A percentile compares a stretch with the other conserved stretches of the same genome.
phyloP scores from a whole-genome alignment of 495 filamentous ascomycete genomes.

The Opeltia flavorubescens region DNA sequence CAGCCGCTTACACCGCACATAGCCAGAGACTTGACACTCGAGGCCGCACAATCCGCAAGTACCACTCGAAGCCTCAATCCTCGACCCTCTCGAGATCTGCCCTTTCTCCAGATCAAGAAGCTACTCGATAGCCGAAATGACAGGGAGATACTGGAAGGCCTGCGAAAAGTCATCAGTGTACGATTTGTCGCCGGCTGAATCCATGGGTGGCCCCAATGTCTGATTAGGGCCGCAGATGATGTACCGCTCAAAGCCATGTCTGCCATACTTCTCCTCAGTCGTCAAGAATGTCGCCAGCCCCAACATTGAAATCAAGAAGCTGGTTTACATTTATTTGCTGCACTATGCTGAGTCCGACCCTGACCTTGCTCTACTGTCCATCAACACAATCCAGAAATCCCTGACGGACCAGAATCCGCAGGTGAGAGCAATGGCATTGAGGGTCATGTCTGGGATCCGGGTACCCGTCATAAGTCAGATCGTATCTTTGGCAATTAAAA shows the following conservation, averaged over 20 bases:
- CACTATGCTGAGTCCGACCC: constrained; percentile 91
- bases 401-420: constrained; percentile 84
- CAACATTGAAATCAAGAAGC: constrained; percentile 85
- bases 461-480: constrained; percentile 99
- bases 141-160: constrained; percentile 78
- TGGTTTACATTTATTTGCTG: constrained; percentile 95
- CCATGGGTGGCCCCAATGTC: constrained; percentile 12
- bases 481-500: constrained; percentile 88
- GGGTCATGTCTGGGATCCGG: constrained; percentile 88
- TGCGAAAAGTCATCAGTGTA: constrained; percentile 84
- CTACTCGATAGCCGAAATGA: constrained; percentile 90
- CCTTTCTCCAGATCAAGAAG: constrained; percentile 66
- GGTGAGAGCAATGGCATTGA: constrained; percentile 76
- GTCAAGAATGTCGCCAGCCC: constrained; percentile 93
- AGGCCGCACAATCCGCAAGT: constrained; percentile 77
- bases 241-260: constrained; percentile 70
- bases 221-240: constrained; percentile 51
- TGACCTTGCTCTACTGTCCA: constrained; percentile 85
- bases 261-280: constrained; percentile 82
- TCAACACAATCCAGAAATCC: constrained; percentile 97
- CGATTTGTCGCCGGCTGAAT: constrained; percentile 15
- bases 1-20: constrained; percentile 17
- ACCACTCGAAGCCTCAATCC: constrained; percentile 27
- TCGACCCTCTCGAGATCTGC: constrained; percentile 31
- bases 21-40: constrained; percentile 93